Percentiles rank a stretch among this genome's conserved stretches.
phyloP scores from a whole-genome alignment of 2,329 filamentous ascomycete species.

The Apiospora aurea region DNA sequence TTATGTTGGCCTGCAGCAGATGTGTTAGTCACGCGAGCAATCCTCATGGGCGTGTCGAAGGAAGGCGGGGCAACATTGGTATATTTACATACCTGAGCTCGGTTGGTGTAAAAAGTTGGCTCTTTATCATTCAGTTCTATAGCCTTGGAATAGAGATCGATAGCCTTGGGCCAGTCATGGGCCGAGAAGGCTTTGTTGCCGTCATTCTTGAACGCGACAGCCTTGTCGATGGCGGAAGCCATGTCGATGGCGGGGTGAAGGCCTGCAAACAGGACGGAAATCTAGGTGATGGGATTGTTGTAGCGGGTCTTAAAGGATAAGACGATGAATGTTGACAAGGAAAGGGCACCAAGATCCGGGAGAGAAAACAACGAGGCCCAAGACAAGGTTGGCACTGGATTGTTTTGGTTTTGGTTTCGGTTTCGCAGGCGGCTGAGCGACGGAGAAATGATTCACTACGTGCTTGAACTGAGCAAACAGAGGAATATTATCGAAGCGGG shows the following conservation, averaged over 20 bases:
- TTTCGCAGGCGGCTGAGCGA: slow-evolving; percentile 3
- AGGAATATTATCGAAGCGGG: slow-evolving; percentile 20
- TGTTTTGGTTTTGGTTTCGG: not conserved
- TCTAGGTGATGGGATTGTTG: not conserved
- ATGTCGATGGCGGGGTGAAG: slow-evolving; percentile 39
- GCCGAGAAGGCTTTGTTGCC: slow-evolving; percentile 92
- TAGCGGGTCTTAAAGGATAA: not conserved
- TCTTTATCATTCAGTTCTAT: slow-evolving; percentile 85
- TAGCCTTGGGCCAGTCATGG: slow-evolving; percentile 84
- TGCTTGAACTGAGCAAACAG: slow-evolving; percentile 6
- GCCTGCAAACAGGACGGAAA: slow-evolving; percentile 3
- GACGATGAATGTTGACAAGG: not conserved
- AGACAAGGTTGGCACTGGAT: not conserved
- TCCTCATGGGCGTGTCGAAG: slow-evolving; percentile 28
- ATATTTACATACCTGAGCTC: slow-evolving; percentile 77
- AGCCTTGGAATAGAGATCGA: slow-evolving; percentile 85
- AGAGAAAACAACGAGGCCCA: slow-evolving; percentile 1
- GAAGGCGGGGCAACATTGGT: not conserved
- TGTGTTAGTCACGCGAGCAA: slow-evolving; percentile 56
- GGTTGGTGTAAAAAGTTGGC: slow-evolving; percentile 91
- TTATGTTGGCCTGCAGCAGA: slow-evolving; percentile 81
- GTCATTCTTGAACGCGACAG: slow-evolving; percentile 86
- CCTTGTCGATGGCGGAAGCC: slow-evolving; percentile 65
- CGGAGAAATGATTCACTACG: slow-evolving; percentile 1
- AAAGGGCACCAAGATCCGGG: not conserved